Evolutionary conservation across 306 rosid species (phyloP).

Genomic region (Lupinus albus): DNA sequence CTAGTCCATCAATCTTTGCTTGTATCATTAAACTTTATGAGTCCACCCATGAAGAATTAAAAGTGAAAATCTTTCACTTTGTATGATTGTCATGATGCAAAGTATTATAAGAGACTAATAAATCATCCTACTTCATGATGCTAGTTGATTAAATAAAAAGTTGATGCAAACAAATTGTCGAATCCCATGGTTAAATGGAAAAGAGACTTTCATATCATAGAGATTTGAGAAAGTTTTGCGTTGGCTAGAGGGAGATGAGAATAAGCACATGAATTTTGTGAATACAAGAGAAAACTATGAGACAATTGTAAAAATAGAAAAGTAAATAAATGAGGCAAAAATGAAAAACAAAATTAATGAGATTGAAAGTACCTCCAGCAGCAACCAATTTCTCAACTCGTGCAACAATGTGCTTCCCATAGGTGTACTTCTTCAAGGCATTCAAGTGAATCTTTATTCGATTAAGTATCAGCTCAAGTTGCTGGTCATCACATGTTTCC

Average conservation of each 20-base stretch:
- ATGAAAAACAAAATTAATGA: slow-evolving; percentile 9
- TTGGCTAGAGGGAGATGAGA: background rate
- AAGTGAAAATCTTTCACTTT: background rate
- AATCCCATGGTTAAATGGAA: slow-evolving; percentile 20
- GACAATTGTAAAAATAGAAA: background rate
- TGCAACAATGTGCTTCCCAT: slow-evolving; percentile 95
- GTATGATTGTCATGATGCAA: background rate
- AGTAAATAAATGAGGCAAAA: background rate
- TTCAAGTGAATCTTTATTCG: slow-evolving; percentile 92
- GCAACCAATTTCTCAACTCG: slow-evolving; percentile 98
- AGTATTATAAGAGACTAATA: slow-evolving; percentile 1
- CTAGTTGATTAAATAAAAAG: background rate
- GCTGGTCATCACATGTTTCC: slow-evolving; percentile 96
- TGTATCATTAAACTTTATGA: background rate
- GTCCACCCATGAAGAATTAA: too few relatives aligned
- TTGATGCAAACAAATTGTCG: background rate
- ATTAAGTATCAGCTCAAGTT: slow-evolving; percentile 85
- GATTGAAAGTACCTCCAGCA: slow-evolving; percentile 73
- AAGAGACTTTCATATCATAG: too few relatives aligned
- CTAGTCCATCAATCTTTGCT: background rate
- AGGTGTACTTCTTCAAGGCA: slow-evolving; percentile 93
- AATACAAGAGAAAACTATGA: background rate
- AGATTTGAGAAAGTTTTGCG: too few relatives aligned
- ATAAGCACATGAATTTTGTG: background rate
- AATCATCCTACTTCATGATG: too few relatives aligned